These are phyloP conservation scores for Epichloe gansuensis DNA, from an alignment of 2,329 filamentous ascomycete genomes.

Conservation along the genomic window DNA sequence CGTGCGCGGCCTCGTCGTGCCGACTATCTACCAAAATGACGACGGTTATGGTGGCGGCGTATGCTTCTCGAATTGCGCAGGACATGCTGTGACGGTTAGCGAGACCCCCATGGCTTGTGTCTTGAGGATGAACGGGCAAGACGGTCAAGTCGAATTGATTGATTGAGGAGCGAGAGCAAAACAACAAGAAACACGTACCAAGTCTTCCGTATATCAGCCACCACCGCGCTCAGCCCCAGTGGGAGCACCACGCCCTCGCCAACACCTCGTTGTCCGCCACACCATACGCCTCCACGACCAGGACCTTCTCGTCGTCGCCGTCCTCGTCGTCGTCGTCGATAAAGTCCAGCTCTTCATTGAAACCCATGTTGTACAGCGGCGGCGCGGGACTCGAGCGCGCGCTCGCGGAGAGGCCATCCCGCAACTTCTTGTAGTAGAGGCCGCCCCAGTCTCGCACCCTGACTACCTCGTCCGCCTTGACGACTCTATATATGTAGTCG, in stretches of 20 bases:
- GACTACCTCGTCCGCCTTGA: conserved; percentile 53
- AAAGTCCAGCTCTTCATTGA: conserved; percentile 9
- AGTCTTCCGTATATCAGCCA: conserved; percentile 56
- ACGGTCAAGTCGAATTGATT: no score
- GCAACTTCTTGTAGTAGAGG: conserved; percentile 21
- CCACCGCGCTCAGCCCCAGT: conserved; percentile 62
- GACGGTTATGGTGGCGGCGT: conserved; percentile 60
- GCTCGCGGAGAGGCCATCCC: conserved; percentile 15
- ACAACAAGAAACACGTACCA: conserved; percentile 36
- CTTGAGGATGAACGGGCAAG: neutral
- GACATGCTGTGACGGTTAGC: conserved; percentile 40
- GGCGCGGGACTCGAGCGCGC: conserved; percentile 24
- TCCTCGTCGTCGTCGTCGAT: conserved; percentile 23
- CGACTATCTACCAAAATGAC: conserved; percentile 53
- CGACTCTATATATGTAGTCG: conserved; percentile 50
- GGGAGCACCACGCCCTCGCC: conserved; percentile 64
- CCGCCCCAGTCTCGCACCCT: conserved; percentile 54
- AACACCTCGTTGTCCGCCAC: conserved; percentile 66
- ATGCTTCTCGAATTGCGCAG: conserved; percentile 64
- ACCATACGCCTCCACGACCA: conserved; percentile 62
- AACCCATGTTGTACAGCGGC: conserved; percentile 9
- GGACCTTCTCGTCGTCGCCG: conserved; percentile 50
- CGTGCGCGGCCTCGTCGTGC: conserved; percentile 31
- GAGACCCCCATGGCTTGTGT: neutral
- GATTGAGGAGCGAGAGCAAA: neutral